Evolutionary conservation across 163 green algal species (phyloP).

Genomic region (Scenedesmus sp.): DNA sequence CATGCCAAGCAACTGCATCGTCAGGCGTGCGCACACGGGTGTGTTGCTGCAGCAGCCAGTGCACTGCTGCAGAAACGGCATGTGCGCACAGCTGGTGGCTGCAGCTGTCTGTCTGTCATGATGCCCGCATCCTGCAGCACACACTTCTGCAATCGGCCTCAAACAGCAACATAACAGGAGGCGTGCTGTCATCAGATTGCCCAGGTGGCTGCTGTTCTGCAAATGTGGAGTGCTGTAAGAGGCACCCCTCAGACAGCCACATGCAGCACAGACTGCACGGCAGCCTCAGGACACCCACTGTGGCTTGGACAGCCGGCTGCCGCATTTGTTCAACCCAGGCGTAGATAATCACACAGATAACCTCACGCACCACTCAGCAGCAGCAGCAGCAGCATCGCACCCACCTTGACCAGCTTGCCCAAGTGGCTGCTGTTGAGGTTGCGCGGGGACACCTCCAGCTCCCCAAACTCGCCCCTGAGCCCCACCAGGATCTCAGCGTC

Average conservation of each 20-base stretch:
- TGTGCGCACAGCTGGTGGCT: too few species aligned
- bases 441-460: constrained; percentile 85
- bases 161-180: too few species aligned
- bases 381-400: not conserved
- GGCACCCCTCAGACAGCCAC: not conserved
- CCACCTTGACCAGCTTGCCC: constrained; percentile 85
- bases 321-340: too few species aligned
- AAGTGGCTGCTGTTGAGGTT: constrained; percentile 87
- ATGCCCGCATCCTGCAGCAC: too few species aligned
- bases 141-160: too few species aligned
- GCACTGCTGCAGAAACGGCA: too few species aligned
- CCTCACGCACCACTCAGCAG: not conserved
- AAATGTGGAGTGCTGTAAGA: too few species aligned
- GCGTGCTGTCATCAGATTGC: constrained; percentile 66
- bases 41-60: not conserved
- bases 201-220: too few species aligned
- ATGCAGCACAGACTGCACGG: not conserved
- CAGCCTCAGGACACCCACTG: too few species aligned
- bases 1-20: not conserved
- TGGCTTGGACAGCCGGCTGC: too few species aligned
- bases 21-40: not conserved
- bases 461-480: constrained; percentile 90
- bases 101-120: too few species aligned
- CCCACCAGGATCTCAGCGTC: constrained; percentile 76
- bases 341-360: too few species aligned